A percentile compares a stretch with the other conserved stretches of the same genome.
phyloP scores from a whole-genome alignment of 1,139 yeast genomes.

The Yamadazyma atlantica region DNA sequence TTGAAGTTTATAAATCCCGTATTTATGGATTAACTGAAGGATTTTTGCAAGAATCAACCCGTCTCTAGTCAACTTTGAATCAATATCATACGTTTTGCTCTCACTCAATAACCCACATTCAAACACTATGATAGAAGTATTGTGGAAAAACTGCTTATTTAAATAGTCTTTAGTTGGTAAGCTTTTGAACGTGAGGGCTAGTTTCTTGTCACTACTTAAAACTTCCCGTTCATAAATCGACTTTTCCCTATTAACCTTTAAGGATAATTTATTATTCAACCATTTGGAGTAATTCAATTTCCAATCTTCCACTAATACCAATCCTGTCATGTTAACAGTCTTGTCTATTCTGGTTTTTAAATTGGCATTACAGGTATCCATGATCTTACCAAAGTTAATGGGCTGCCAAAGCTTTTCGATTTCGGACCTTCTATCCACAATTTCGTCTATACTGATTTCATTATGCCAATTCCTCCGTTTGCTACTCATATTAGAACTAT shows the following conservation, averaged over 20 bases:
- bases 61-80: slow-evolving; percentile 36
- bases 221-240: slow-evolving; percentile 27
- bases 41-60: slow-evolving; percentile 37
- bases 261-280: slow-evolving; percentile 41
- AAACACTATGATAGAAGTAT: slow-evolving; percentile 40
- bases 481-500: slow-evolving; percentile 10
- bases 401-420: slow-evolving; percentile 44
- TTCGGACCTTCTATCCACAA: slow-evolving; percentile 29
- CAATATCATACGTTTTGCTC: slow-evolving; percentile 18
- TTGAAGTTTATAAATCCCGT: slow-evolving; percentile 34
- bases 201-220: slow-evolving; percentile 18
- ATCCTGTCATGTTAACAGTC: slow-evolving; percentile 25
- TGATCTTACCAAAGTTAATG: slow-evolving; percentile 27
- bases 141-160: slow-evolving; percentile 35
- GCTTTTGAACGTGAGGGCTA: slow-evolving; percentile 30
- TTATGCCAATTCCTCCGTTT: slow-evolving; percentile 17
- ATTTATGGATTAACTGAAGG: slow-evolving; percentile 33
- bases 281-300: slow-evolving; percentile 41
- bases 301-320: slow-evolving; percentile 50
- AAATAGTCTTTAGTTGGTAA: slow-evolving; percentile 39
- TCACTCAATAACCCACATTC: slow-evolving; percentile 43
- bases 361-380: slow-evolving; percentile 21
- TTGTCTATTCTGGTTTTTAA: slow-evolving; percentile 22
- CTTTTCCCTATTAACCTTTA: slow-evolving; percentile 28
- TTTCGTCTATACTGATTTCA: slow-evolving; percentile 17